Percentiles rank a stretch among this genome's conserved stretches.
Conservation (phyloP, 148 eudicot species). For the Vaccinium corymbosum region DNA sequence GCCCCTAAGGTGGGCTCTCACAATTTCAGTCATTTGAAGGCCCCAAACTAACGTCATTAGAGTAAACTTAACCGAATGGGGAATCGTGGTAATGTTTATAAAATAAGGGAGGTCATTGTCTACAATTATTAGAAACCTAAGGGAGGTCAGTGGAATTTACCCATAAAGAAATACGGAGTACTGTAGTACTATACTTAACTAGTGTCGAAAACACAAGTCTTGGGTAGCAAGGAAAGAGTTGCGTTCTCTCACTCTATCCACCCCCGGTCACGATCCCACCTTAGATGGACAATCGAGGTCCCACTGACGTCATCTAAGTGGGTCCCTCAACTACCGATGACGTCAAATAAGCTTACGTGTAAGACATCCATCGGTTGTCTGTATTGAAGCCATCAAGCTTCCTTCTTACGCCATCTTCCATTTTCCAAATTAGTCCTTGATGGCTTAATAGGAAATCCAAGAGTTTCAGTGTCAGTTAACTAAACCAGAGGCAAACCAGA, state of each 20-base stretch:
- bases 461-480: background rate
- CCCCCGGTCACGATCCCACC: background rate
- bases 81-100: no score
- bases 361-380: background rate
- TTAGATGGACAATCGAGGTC: background rate
- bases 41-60: no score
- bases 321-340: background rate
- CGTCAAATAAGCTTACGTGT: background rate
- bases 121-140: no score
- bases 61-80: no score
- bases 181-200: no score
- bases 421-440: background rate
- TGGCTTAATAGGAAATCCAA: background rate
- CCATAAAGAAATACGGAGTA: no score
- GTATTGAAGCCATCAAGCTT: background rate
- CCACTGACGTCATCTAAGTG: background rate
- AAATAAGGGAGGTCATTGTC: no score
- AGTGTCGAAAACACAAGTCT: no score
- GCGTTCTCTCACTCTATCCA: background rate
- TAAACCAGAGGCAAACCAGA: background rate
- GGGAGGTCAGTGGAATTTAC: no score
- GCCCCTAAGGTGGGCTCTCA: no score
- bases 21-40: no score
- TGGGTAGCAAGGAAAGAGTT: background rate
- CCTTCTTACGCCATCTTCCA: background rate